A percentile compares a stretch with the other conserved stretches of the same genome.
Conservation (phyloP, 2,329 filamentous ascomycete genomes). For the Pyricularia sp. region DNA sequence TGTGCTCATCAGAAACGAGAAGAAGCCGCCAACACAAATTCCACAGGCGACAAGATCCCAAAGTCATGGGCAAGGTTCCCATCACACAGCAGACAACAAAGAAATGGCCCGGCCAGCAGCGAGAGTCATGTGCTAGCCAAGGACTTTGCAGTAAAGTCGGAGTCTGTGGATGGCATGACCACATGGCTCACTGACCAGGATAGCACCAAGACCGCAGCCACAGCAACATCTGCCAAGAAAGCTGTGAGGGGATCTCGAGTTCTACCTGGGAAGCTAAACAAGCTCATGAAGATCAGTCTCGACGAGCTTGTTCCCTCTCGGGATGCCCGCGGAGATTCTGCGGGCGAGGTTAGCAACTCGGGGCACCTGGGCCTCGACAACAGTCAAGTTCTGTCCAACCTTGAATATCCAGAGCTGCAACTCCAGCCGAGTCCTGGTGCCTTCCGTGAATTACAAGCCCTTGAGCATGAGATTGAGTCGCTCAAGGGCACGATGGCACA, state of each 20-base stretch:
- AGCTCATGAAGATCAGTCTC: conserved; percentile 6
- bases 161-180: conserved; percentile 12
- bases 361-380: conserved; percentile 8
- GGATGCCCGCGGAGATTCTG: not conserved
- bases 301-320: conserved; percentile 15
- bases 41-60: conserved; percentile 9
- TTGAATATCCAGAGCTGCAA: conserved; percentile 16
- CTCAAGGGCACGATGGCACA: conserved; percentile 9
- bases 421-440: conserved; percentile 11
- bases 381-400: conserved; percentile 7
- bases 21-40: not conserved
- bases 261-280: not conserved
- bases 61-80: conserved; percentile 25
- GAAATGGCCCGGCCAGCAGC: conserved; percentile 14
- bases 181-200: conserved; percentile 18
- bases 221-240: not conserved
- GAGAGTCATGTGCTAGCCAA: conserved; percentile 16
- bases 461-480: conserved; percentile 13
- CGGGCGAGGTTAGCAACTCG: not conserved
- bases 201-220: not conserved
- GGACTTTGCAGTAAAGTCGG: conserved; percentile 19
- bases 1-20: conserved; percentile 5
- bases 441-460: conserved; percentile 12
- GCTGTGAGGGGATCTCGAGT: not conserved
- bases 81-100: conserved; percentile 20